Base-by-base conservation (phyloP, 768 basidiomycete genomes). In the Termitomyces titanicus region DNA sequence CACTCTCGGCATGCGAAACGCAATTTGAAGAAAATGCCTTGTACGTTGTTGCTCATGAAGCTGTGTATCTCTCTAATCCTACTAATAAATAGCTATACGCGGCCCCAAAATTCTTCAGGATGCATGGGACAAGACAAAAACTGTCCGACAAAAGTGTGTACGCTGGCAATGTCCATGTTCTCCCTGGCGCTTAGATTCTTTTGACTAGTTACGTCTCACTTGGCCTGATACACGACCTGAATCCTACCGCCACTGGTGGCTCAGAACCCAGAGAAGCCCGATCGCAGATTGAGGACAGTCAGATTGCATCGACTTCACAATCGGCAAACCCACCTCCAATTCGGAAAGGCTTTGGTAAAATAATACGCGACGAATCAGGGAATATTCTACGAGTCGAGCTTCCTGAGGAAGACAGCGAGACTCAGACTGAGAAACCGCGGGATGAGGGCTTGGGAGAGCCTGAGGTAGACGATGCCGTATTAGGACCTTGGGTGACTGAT, bases 121-220 rank as follows among this genome's bases (percentile, higher is more conserved):
- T 43, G 85, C 85, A 53, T 98, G 94, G 94, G 90, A 98, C 70
- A 83, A 83, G 61, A 75, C 74, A 48, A 92, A 91, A 72, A 98
- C 94, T 11, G 86, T 95, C 17, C 82, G 81, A 59, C 95, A 98
- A 81, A 98, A 97, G 94, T 96, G 64, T 64, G 87, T 68, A 33
- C 37, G 25, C 46, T 34, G 3, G 15, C 11, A 4, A 29, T 12
- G 5, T n/a, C 4, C 12, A 27, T 35, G 13, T 44, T 33, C 40
- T 22, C n/a, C 12, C 39, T 13, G n/a, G 12, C 39, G 20, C 33
- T 17, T 7, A 34, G 8, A 50, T 22, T 4, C 25, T n/a, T 44
- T 47, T 7, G 13, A 25, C 33, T 51, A 94, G 92, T 72, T 94
- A 94, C 69, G 74, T 81, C 61, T 79, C 85, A 20, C 78, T 94